phyloP scores from a whole-genome alignment of 2,329 filamentous ascomycete genomes.

The Phyllosticta citriasiana region DNA sequence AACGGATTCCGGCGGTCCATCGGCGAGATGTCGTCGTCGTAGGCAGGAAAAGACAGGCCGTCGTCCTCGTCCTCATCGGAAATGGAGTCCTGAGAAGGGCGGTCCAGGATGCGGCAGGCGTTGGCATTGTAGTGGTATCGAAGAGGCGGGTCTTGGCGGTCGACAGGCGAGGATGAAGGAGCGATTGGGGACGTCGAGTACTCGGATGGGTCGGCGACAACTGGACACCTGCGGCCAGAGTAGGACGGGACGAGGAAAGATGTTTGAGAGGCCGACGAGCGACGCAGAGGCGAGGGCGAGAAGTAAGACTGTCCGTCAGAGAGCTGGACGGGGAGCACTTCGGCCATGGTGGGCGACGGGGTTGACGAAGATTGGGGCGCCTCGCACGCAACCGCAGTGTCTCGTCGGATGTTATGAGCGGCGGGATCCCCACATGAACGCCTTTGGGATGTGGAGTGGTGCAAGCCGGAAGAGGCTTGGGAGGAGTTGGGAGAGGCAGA shows the following conservation, averaged over 20 bases:
- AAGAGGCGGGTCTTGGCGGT: not conserved
- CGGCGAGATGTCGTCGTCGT: constrained; percentile 22
- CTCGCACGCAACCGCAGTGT: constrained; percentile 6
- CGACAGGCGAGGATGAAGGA: constrained; percentile 10
- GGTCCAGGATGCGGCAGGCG: constrained; percentile 26
- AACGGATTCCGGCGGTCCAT: constrained; percentile 1
- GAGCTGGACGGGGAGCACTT: constrained; percentile 33
- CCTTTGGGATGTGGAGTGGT: not conserved
- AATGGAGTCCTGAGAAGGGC: constrained; percentile 53
- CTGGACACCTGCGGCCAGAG: constrained; percentile 12
- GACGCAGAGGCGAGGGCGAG: constrained; percentile 29
- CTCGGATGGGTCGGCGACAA: constrained; percentile 26
- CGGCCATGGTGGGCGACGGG: constrained; percentile 27
- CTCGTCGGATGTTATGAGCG: constrained; percentile 6
- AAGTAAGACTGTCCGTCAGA: constrained; percentile 35
- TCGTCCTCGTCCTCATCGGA: constrained; percentile 38
- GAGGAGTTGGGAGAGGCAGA: not conserved
- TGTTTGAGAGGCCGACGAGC: constrained; percentile 32
- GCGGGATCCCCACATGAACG: constrained; percentile 3
- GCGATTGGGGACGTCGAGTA: constrained; percentile 19
- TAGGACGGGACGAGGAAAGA: constrained; percentile 30
- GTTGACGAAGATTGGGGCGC: not conserved
- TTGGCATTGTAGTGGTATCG: constrained; percentile 16
- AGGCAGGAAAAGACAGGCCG: constrained; percentile 37
- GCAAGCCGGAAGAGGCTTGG: not conserved